Evolutionary conservation across 495 filamentous ascomycete species (phyloP).

Genomic region (Podospora bellae-mahoneyi): DNA sequence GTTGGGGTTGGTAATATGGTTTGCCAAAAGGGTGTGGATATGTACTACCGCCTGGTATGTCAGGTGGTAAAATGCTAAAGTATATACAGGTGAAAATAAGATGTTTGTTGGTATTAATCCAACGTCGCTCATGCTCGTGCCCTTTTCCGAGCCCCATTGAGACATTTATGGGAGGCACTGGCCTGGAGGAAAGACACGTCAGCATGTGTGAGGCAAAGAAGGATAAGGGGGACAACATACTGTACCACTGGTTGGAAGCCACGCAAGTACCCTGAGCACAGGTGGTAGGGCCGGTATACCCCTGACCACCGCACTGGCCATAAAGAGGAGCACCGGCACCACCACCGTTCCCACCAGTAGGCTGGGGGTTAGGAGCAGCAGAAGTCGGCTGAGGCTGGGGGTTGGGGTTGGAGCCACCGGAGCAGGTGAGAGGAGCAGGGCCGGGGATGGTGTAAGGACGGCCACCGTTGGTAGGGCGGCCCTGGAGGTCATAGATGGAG

Average conservation of each 20-base stretch:
- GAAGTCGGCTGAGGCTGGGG: slow-evolving; percentile 7
- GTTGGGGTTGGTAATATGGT: not conserved
- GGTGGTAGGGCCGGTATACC: slow-evolving; percentile 25
- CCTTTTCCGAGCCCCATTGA: not conserved
- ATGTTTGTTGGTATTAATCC: not conserved
- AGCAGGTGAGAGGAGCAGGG: slow-evolving; percentile 36
- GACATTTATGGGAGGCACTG: slow-evolving; percentile 18
- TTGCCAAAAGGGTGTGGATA: not conserved
- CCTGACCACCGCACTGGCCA: slow-evolving; percentile 31
- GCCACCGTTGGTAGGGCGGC: slow-evolving; percentile 35
- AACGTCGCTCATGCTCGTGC: not conserved
- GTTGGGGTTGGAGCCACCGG: slow-evolving; percentile 18
- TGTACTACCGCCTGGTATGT: not conserved
- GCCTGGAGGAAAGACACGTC: slow-evolving; percentile 1
- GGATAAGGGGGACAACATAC: slow-evolving; percentile 11
- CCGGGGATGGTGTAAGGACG: slow-evolving; percentile 45
- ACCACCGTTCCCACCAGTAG: not conserved
- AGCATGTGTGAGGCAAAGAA: not conserved
- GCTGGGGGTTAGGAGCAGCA: slow-evolving; percentile 2
- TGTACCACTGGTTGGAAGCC: slow-evolving; percentile 29
- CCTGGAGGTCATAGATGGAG: slow-evolving; percentile 41
- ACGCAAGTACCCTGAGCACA: slow-evolving; percentile 30
- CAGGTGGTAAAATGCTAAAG: slow-evolving; percentile 1
- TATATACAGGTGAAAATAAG: slow-evolving; percentile 1
- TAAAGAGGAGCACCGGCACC: slow-evolving; percentile 21